Percentiles rank a stretch among this genome's conserved stretches.
Evolutionary conservation across 768 basidiomycete genomes (phyloP).

Genomic region (Leccinellum luteum): DNA sequence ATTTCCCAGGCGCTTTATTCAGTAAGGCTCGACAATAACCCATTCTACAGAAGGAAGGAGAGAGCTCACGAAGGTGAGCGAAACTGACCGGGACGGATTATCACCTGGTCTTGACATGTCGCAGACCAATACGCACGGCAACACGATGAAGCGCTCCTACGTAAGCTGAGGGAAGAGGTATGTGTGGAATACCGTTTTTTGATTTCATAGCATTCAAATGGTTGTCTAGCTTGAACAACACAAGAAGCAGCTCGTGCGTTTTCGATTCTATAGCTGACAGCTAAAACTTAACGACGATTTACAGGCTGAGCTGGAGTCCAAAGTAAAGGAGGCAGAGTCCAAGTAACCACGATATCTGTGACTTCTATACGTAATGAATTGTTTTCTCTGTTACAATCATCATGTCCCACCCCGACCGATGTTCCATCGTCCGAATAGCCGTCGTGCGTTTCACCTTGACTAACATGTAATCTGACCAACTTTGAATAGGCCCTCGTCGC

Average conservation of each 20-base stretch:
- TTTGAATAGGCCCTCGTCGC: slow-evolving; percentile 19
- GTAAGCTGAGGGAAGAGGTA: slow-evolving; percentile 59
- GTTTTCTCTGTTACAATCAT: not conserved
- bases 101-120: not conserved
- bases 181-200: slow-evolving; percentile 21
- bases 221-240: slow-evolving; percentile 29
- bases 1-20: not conserved
- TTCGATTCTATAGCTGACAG: slow-evolving; percentile 4
- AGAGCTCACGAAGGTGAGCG: slow-evolving; percentile 61
- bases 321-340: slow-evolving; percentile 21
- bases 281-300: slow-evolving; percentile 13
- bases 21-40: not conserved
- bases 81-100: not conserved
- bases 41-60: slow-evolving; percentile 60
- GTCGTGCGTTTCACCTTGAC: slow-evolving; percentile 18
- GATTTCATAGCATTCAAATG: not conserved
- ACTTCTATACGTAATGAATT: not conserved
- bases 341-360: slow-evolving; percentile 14
- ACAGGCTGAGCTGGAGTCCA: slow-evolving; percentile 31
- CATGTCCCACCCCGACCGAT: slow-evolving; percentile 5
- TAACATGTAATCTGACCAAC: not conserved
- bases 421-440: slow-evolving; percentile 20
- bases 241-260: slow-evolving; percentile 33
- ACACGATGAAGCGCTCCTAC: slow-evolving; percentile 56
- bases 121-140: slow-evolving; percentile 63